Evolutionary conservation across 805 yeast species (phyloP).

Genomic region (Ogataea degrootiae): DNA sequence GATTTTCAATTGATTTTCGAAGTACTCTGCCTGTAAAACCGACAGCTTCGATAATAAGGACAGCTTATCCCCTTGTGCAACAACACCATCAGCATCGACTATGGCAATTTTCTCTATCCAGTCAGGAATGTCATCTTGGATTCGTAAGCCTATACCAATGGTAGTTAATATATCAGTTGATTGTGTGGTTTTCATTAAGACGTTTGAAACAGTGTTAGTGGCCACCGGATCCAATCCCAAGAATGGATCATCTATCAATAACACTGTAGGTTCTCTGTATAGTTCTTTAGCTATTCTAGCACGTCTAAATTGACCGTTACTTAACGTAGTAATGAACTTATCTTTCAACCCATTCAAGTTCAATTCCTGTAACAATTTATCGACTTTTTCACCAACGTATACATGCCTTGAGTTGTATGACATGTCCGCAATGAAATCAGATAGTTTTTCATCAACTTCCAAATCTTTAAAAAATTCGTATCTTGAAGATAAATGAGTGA

Average conservation of each 20-base stretch:
- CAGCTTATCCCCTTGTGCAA: constrained; percentile 40
- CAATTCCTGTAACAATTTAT: constrained; percentile 43
- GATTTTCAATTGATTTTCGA: constrained; percentile 17
- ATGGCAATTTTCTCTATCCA: constrained; percentile 77
- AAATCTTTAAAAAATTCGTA: constrained; percentile 80
- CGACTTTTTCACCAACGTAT: constrained; percentile 34
- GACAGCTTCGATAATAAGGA: constrained; percentile 24
- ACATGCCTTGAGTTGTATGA: constrained; percentile 40
- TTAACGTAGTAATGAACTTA: constrained; percentile 80
- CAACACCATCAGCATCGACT: constrained; percentile 52
- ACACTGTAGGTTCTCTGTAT: constrained; percentile 55
- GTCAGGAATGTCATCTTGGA: constrained; percentile 68
- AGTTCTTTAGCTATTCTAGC: constrained; percentile 80
- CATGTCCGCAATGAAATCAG: constrained; percentile 53
- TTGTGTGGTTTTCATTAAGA: constrained; percentile 33
- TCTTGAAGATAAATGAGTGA: constrained; percentile 79
- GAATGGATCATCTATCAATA: constrained; percentile 87
- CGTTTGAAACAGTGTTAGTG: constrained; percentile 50
- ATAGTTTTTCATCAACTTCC: constrained; percentile 69
- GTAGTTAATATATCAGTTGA: constrained; percentile 34
- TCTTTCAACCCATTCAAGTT: constrained; percentile 52
- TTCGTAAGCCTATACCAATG: constrained; percentile 69
- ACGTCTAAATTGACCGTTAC: constrained; percentile 92
- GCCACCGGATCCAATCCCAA: constrained; percentile 84
- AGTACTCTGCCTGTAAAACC: constrained; percentile 20